These are phyloP conservation scores for Myrmaecium sp. DNA, from an alignment of 2,329 filamentous ascomycete genomes.

Conservation along the genomic window DNA sequence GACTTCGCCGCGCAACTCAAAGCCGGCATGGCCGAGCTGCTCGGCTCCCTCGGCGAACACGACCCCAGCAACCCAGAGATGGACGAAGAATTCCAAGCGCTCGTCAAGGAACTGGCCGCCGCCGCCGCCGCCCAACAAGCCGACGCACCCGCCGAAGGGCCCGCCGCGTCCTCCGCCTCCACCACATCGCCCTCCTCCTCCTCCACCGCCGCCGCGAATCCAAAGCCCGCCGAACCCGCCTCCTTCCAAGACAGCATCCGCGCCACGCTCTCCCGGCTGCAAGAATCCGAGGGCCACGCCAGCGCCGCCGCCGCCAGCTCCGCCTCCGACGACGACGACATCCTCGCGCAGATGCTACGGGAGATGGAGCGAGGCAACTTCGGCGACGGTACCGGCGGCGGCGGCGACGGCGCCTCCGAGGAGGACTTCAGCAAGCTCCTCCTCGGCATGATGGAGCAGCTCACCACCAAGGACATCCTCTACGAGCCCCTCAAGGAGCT, in stretches of 20 bases:
- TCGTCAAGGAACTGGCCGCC: slow-evolving; percentile 52
- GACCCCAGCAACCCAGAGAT: slow-evolving; percentile 45
- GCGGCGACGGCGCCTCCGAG: slow-evolving; percentile 39
- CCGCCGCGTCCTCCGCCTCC: slow-evolving; percentile 5
- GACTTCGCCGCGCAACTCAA: slow-evolving; percentile 79
- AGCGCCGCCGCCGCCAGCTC: slow-evolving; percentile 58
- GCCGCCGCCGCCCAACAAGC: slow-evolving; percentile 16
- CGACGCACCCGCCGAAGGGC: slow-evolving; percentile 12
- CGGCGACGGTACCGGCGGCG: slow-evolving; percentile 33
- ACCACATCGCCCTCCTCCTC: slow-evolving; percentile 7
- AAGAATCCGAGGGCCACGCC: slow-evolving; percentile 69
- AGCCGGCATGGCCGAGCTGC: slow-evolving; percentile 70
- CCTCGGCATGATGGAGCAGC: slow-evolving; percentile 95
- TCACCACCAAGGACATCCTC: slow-evolving; percentile 94
- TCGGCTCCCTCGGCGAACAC: slow-evolving; percentile 57
- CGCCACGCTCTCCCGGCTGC: slow-evolving; percentile 91
- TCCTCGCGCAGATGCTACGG: slow-evolving; percentile 83
- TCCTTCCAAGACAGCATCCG: slow-evolving; percentile 86
- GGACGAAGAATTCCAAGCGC: slow-evolving; percentile 60
- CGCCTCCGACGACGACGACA: slow-evolving; percentile 41
- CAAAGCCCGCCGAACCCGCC: slow-evolving; percentile 36
- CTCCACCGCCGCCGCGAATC: slow-evolving; percentile 5
- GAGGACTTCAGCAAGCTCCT: slow-evolving; percentile 91
- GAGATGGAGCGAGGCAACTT: slow-evolving; percentile 55
- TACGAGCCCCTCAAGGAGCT: slow-evolving; percentile 99